These are phyloP conservation scores for Sphaerobolus stellatus DNA, from an alignment of 1,284 basidiomycete species.

Conservation along the genomic window DNA sequence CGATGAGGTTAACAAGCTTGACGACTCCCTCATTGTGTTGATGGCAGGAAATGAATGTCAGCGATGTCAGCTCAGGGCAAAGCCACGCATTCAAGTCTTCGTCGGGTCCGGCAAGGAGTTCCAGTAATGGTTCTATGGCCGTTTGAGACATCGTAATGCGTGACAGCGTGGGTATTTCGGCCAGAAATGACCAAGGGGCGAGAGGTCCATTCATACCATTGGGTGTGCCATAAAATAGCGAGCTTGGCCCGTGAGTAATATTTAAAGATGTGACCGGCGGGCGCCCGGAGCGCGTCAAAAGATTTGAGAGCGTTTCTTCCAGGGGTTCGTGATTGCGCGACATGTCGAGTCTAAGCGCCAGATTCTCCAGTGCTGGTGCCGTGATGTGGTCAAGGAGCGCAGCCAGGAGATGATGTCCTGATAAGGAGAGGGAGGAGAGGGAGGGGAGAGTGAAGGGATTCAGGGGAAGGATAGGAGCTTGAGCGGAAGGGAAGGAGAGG, in stretches of 20 bases:
- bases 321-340: conserved; percentile 61
- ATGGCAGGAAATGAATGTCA: conserved; percentile 61
- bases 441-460: conserved; percentile 47
- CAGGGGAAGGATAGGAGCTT: conserved; percentile 61
- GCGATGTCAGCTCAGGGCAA: conserved; percentile 55
- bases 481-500: conserved; percentile 58
- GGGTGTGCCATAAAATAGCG: conserved; percentile 24
- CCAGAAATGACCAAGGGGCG: conserved; percentile 46
- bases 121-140: conserved; percentile 58
- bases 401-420: conserved; percentile 64
- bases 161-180: conserved; percentile 47
- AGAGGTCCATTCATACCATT: background rate
- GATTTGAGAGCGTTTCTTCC: conserved; percentile 60
- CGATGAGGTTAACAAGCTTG: conserved; percentile 66
- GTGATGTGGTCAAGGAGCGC: conserved; percentile 60
- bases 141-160: conserved; percentile 61
- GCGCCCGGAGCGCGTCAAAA: conserved; percentile 55
- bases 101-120: conserved; percentile 54
- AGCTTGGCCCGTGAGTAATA: conserved; percentile 51
- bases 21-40: conserved; percentile 58
- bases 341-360: conserved; percentile 55
- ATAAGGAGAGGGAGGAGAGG: conserved; percentile 54
- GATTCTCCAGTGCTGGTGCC: conserved; percentile 51
- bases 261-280: conserved; percentile 57
- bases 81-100: conserved; percentile 53